A percentile compares a stretch with the other conserved stretches of the same genome.
Conservation (phyloP, 1,284 basidiomycete genomes). For the Violaceomyces palustris region DNA sequence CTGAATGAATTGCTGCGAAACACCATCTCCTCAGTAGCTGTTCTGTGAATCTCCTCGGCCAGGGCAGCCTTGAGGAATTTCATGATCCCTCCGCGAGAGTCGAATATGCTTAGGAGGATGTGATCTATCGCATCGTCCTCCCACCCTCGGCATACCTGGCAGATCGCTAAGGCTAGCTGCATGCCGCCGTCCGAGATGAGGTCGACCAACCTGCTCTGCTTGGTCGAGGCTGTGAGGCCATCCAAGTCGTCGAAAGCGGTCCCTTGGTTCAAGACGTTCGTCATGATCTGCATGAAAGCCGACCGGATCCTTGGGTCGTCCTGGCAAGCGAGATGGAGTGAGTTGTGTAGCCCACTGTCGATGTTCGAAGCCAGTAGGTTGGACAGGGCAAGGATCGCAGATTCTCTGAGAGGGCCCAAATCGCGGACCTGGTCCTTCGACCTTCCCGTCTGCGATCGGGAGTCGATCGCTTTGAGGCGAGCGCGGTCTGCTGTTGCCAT, state of each 20-base stretch:
- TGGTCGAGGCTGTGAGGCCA: conserved; percentile 26
- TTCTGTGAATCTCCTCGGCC: conserved; percentile 41
- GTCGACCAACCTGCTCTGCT: conserved; percentile 37
- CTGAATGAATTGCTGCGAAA: conserved; percentile 49
- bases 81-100: conserved; percentile 42
- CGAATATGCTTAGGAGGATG: conserved; percentile 43
- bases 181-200: conserved; percentile 35
- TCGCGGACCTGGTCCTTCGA: conserved; percentile 8
- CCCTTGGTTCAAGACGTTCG: conserved; percentile 71
- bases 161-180: conserved; percentile 43
- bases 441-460: neutral
- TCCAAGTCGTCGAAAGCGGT: conserved; percentile 54
- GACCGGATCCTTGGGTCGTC: conserved; percentile 67
- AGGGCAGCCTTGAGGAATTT: conserved; percentile 40
- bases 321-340: conserved; percentile 73
- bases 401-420: conserved; percentile 30
- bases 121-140: conserved; percentile 38
- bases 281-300: conserved; percentile 83
- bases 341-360: conserved; percentile 83
- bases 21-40: conserved; percentile 44
- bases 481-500: conserved; percentile 5
- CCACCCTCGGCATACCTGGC: conserved; percentile 32
- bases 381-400: conserved; percentile 61
- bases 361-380: conserved; percentile 78
- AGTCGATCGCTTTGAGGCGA: neutral